Evolutionary conservation across 495 filamentous ascomycete genomes (phyloP), one percentile per base, ranked within the genome.

Genomic region (Penicillium flavigenum): DNA sequence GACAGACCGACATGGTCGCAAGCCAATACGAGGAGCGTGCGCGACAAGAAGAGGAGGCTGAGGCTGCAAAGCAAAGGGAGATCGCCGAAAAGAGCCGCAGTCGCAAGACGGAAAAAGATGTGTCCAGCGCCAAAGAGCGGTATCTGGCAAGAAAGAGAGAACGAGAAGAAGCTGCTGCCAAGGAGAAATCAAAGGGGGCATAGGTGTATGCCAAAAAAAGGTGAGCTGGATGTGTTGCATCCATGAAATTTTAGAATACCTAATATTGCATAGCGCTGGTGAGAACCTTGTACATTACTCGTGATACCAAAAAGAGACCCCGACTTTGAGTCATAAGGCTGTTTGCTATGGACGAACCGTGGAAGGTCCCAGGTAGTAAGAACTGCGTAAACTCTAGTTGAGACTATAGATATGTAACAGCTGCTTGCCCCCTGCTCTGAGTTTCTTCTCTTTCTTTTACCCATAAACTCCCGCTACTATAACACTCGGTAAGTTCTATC

Each of bases 1-100:
- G 91, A 41, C 91, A 96, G 74, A 89, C 87, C 5, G 83, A 87
- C 57, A 93, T 96, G 88, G 81, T 98, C 43, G 91, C 92, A 0
- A 46, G 62, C 24, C 77, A 80, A 60, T 47, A 96, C 42, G 90
- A 90, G 62, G 82, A 88, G 63, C 80, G 83, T 48, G 80, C 87
- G 4, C 92, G 91, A 68, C 77, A 89, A 60, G 83, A 85, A 10
- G 88, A 90, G 55, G 87, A 91, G 60, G 91, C 90, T 49, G 90
- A 88, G 55, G 83, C 83, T 47, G 88, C 88, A 55, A 72, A 72
- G 64, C 73, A 81, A 66, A 87, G 86, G 74, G 67, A 85, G 54
- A 65, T 87, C 24, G 90, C 91, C 64, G 79, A 90, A 52, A 83
- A 84, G 48, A 81, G 79, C 43, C 96, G 95, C 82, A 87, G 80